Conservation (phyloP, 1,284 basidiomycete species). For the Ustilago sp. region DNA sequence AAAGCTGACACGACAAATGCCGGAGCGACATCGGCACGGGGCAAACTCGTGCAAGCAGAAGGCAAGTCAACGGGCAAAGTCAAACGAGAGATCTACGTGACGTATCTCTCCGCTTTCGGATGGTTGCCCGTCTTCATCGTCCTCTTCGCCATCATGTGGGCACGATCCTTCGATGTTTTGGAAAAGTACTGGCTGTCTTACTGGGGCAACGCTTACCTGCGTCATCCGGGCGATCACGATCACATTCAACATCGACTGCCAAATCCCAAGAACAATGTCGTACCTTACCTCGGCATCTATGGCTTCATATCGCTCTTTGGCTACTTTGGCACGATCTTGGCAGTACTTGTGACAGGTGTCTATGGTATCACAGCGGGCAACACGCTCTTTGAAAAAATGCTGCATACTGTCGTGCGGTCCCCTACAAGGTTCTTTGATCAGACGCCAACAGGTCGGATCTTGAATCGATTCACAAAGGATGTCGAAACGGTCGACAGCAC, state of each 20-base stretch:
- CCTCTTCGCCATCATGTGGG: conserved; percentile 24
- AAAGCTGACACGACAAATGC: conserved; percentile 10
- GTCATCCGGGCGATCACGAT: neutral
- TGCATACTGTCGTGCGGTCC: conserved; percentile 54
- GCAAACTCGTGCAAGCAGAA: conserved; percentile 78
- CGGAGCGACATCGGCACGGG: conserved; percentile 13
- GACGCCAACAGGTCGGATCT: conserved; percentile 71
- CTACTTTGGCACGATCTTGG: neutral
- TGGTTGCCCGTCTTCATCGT: conserved; percentile 33
- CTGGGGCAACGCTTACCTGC: conserved; percentile 37
- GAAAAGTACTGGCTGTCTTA: conserved; percentile 48
- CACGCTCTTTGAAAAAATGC: conserved; percentile 53
- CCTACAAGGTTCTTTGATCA: conserved; percentile 60
- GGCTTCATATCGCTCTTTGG: conserved; percentile 10
- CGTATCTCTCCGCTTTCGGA: conserved; percentile 75
- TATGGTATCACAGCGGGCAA: conserved; percentile 40
- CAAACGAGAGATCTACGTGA: conserved; percentile 82
- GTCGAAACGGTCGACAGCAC: conserved; percentile 73
- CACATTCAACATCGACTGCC: conserved; percentile 9
- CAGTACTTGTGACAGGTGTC: conserved; percentile 2
- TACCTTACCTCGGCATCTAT: conserved; percentile 28
- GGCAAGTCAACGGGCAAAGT: conserved; percentile 80
- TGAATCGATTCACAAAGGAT: conserved; percentile 72
- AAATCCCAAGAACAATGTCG: conserved; percentile 21
- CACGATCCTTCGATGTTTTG: conserved; percentile 24